Base-by-base conservation (phyloP, 352 stramenopile species). In the Globisporangium abappressorium region DNA sequence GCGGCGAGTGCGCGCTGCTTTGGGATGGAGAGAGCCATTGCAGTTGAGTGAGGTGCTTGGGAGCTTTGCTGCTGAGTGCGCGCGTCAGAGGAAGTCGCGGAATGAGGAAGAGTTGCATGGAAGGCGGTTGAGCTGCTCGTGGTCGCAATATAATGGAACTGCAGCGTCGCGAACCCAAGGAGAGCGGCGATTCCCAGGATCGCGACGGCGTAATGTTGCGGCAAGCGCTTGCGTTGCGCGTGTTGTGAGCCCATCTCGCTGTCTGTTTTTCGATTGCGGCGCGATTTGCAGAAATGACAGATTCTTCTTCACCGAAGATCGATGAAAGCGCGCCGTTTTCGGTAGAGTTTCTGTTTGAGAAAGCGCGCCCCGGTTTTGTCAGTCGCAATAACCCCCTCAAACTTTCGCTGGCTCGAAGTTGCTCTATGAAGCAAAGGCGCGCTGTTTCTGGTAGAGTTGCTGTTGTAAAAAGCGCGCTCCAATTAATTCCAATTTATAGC, bases 1-100 rank as follows among this genome's bases (percentile, higher is more conserved):
- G 80, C 83, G 41, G 76, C 70, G 30, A 84, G 56, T 1, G 82
- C 82, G 66, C 79, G 78, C 49, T 82, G 77, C 63, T 87, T 79
- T 46, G 65, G 43, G 56, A 69, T 62, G 38, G 62, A 67, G 61
- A 75, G 73, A n/a, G 70, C 33, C 66, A 77, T 73, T 46, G n/a
- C 57, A 15, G 41, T 47, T 18, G 36, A 43, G 36, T 41, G 36
- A 15, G 36, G 36, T 57, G 51, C 24, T 57, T 33, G 51, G 51
- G 11, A 24, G 33, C 30, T 38, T 4, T 58, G 43, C 3, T 57
- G 60, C 28, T 60, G 61, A 2, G 41, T 65, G 60, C 26, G 60
- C 38, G 60, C 60, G 26, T 14, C 34, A 22, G n/a, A 9, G 34
- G 24, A 46, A 64, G 38, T 55, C 30, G 58, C 22, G 18, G 58